Evolutionary conservation across 2,329 filamentous ascomycete species (phyloP), one percentile per base, ranked within the genome.

Genomic region (Geosmithia flava): DNA sequence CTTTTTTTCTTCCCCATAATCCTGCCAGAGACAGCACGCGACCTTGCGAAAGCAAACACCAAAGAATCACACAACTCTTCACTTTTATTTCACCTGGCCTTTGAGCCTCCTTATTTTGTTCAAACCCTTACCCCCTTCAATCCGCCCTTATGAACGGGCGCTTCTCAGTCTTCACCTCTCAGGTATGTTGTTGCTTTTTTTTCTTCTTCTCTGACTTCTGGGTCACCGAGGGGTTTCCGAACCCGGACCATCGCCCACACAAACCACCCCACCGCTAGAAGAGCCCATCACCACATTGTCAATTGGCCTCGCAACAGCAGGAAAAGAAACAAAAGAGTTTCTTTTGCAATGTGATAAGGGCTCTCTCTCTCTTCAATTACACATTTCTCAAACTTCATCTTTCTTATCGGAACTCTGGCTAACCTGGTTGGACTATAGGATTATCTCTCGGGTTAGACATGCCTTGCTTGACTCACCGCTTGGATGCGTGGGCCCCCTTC

Each of bases 91-190:
- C 41, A n/a, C 41, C 8, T 11, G 41, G 17, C 23, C 23, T 45
- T 10, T 6, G 13, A 20, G 20, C 20, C 44, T 45, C 48, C 46
- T 49, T 44, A 52, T 53, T 47, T 49, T 43, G 44, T 52, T n/a
- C n/a, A 37, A 37, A 16, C 3, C 15, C 50, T 45, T 48, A 53
- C 52, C 53, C 57, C 58, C 56, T 57, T 59, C 57, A 64, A 75
- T 68, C 75, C 74, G 83, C 81, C 76, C 82, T 83, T 84, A 89
- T 89, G 85, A 85, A 82, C 83, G 83, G 83, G 75, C 82, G 83
- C 78, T 76, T 78, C 71, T 87, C 85, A 69, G 78, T 83, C 68
- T 90, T 88, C 75, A 90, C 85, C 72, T 90, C 85, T 71, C 85
- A 90, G 81, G 85, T 87, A 83, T 53, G 75, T 44, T 13, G 11